A percentile compares a stretch with the other conserved stretches of the same genome.
Evolutionary conservation across 2,329 filamentous ascomycete species (phyloP).

Genomic region (Biscogniauxia mediterranea): DNA sequence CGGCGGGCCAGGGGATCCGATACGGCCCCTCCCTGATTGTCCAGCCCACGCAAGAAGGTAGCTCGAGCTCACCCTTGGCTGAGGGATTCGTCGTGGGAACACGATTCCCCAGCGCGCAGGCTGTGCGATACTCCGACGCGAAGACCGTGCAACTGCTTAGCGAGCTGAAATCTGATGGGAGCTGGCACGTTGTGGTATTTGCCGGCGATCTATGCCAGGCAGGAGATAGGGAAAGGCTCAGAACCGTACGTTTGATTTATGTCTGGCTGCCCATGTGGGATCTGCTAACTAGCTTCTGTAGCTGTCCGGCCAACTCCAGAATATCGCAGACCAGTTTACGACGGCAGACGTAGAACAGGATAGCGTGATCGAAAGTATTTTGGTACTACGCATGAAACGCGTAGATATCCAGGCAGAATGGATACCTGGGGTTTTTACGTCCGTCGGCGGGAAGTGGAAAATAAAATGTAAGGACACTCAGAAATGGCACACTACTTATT

Average conservation of each 20-base stretch:
- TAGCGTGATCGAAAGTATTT: slow-evolving; percentile 54
- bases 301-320: slow-evolving; percentile 22
- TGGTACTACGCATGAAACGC: slow-evolving; percentile 51
- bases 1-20: slow-evolving; percentile 54
- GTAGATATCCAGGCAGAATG: slow-evolving; percentile 47
- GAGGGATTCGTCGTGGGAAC: slow-evolving; percentile 48
- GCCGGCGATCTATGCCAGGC: slow-evolving; percentile 46
- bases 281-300: slow-evolving; percentile 9
- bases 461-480: slow-evolving; percentile 45
- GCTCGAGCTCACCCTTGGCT: slow-evolving; percentile 37
- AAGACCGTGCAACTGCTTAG: slow-evolving; percentile 53
- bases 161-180: slow-evolving; percentile 44
- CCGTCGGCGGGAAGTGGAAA: slow-evolving; percentile 52
- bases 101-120: slow-evolving; percentile 56
- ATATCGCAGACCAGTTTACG: slow-evolving; percentile 40
- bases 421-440: slow-evolving; percentile 56
- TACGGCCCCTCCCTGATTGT: slow-evolving; percentile 53
- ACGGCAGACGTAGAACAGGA: slow-evolving; percentile 44
- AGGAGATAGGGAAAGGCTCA: slow-evolving; percentile 28
- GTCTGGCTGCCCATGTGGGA: not conserved
- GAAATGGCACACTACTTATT: too few relatives aligned
- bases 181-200: slow-evolving; percentile 52
- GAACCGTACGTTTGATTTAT: slow-evolving; percentile 24
- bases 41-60: slow-evolving; percentile 29
- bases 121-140: slow-evolving; percentile 60